Conservation (phyloP, 805 yeast species). For the Metschnikowia colocasiae region DNA sequence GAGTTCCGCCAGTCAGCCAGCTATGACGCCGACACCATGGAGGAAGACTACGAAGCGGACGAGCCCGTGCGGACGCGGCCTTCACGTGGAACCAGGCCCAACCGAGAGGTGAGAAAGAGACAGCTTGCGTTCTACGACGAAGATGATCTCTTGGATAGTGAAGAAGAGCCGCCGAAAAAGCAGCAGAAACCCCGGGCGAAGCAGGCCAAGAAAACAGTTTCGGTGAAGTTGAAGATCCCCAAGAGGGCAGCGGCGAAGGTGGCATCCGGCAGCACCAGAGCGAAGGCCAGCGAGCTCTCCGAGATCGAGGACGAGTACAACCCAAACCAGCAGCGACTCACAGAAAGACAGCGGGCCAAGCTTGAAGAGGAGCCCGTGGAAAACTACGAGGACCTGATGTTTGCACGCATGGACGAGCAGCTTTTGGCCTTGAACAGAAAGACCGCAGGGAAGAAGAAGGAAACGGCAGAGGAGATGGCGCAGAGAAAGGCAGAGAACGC, state of each 20-base stretch:
- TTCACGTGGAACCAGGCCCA: constrained; percentile 11
- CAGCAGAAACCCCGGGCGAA: constrained; percentile 9
- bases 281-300: constrained; percentile 21
- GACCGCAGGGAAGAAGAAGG: constrained; percentile 46
- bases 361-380: constrained; percentile 27
- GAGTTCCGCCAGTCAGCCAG: constrained; percentile 2
- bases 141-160: constrained; percentile 29
- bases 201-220: constrained; percentile 16
- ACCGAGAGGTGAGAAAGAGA: constrained; percentile 33
- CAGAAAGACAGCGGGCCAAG: constrained; percentile 54
- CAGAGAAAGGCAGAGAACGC: constrained; percentile 83
- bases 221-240: constrained; percentile 15
- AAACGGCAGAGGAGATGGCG: constrained; percentile 82
- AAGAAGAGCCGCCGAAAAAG: constrained; percentile 17
- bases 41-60: constrained; percentile 10
- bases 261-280: background rate
- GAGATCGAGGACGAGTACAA: constrained; percentile 45
- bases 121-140: constrained; percentile 37
- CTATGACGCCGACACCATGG: constrained; percentile 9
- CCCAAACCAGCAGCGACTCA: constrained; percentile 48
- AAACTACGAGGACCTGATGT: constrained; percentile 19
- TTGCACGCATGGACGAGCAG: constrained; percentile 29
- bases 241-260: constrained; percentile 9
- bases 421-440: constrained; percentile 27
- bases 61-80: constrained; percentile 11